A percentile compares a stretch with the other conserved stretches of the same genome.
These are phyloP conservation scores for Colletotrichum zoysiae DNA, from an alignment of 2,329 filamentous ascomycete genomes.

Conservation along the genomic window DNA sequence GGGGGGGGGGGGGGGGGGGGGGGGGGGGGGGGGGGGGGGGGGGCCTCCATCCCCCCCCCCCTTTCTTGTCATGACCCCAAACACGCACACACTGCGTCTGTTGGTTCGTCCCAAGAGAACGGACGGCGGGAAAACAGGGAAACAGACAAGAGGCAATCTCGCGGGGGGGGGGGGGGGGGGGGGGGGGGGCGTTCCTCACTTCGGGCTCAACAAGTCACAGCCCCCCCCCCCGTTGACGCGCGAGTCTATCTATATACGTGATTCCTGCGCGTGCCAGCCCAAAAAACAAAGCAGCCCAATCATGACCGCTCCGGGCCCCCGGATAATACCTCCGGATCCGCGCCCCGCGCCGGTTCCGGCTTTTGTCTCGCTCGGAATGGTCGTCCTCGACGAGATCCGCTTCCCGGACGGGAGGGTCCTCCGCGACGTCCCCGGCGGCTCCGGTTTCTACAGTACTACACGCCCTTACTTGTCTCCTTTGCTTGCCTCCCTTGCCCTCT, in stretches of 20 bases:
- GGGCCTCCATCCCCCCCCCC: too few species aligned
- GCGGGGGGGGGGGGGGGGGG: too few species aligned
- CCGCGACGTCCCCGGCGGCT: constrained; percentile 26
- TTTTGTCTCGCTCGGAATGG: constrained; percentile 37
- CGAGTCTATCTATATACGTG: not conserved
- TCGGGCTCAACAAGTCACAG: constrained; percentile 6
- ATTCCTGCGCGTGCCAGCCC: not conserved
- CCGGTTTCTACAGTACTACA: constrained; percentile 30
- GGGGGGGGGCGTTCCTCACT: constrained; percentile 7
- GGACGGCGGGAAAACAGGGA: too few species aligned
- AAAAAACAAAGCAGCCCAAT: not conserved
- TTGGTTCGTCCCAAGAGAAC: too few species aligned
- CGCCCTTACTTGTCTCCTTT: too few species aligned
- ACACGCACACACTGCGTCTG: too few species aligned
- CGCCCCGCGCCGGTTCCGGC: constrained; percentile 11
- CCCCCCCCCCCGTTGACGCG: not conserved
- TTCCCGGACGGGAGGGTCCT: constrained; percentile 26
- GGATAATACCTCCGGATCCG: not conserved
- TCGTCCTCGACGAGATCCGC: constrained; percentile 34
- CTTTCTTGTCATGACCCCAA: too few species aligned
- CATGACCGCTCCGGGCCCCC: not conserved
- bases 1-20: too few species aligned
- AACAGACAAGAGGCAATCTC: too few species aligned
- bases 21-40: too few species aligned
- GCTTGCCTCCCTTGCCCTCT: too few species aligned